phyloP scores from a whole-genome alignment of 805 yeast genomes.

The Lachancea mirantina region DNA sequence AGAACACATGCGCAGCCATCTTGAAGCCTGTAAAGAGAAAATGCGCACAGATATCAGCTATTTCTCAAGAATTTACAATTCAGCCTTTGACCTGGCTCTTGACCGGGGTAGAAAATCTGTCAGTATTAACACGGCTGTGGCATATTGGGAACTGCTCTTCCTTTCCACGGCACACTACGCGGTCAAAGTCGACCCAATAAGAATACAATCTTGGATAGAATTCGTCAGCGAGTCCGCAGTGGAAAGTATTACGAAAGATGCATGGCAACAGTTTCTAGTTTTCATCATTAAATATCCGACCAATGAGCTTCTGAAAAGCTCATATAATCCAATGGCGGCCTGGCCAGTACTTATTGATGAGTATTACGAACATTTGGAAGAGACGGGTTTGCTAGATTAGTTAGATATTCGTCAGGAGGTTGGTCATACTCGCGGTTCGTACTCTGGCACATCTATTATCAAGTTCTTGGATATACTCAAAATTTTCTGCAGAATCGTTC shows the following conservation, averaged over 20 bases:
- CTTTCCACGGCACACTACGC: conserved; percentile 15
- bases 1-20: conserved; percentile 40
- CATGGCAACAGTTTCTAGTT: conserved; percentile 77
- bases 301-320: conserved; percentile 44
- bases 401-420: too few species aligned
- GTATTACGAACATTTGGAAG: conserved; percentile 53
- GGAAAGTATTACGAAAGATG: conserved; percentile 54
- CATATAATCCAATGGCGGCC: conserved; percentile 73
- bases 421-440: too few species aligned
- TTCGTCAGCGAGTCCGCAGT: conserved; percentile 35
- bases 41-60: conserved; percentile 34
- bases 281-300: conserved; percentile 47
- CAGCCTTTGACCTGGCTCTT: conserved; percentile 58
- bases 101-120: conserved; percentile 55
- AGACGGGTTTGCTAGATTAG: conserved; percentile 5
- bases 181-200: conserved; percentile 20
- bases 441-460: too few species aligned
- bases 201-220: conserved; percentile 49
- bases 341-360: conserved; percentile 92
- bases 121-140: conserved; percentile 52
- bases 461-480: too few species aligned
- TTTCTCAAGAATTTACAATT: conserved; percentile 57
- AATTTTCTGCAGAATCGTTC: too few species aligned
- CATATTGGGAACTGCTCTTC: conserved; percentile 72
- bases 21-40: conserved; percentile 30